Evolutionary conservation across 2,329 filamentous ascomycete genomes (phyloP).

Genomic region (Clarireedia homoeocarpa): DNA sequence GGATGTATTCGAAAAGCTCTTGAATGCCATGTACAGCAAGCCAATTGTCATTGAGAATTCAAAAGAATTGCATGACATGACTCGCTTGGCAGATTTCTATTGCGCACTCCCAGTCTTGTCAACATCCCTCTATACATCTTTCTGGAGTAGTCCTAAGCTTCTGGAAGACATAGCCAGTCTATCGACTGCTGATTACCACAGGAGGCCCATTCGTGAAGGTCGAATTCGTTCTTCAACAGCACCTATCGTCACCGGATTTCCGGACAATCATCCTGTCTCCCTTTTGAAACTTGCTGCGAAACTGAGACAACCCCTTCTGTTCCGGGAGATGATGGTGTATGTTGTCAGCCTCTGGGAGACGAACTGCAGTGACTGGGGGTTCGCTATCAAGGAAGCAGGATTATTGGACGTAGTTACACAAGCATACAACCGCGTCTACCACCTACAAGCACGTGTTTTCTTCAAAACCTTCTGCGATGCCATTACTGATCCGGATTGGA

Average conservation of each 20-base stretch:
- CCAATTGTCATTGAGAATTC: constrained; percentile 6
- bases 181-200: neutral
- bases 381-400: neutral
- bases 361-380: neutral
- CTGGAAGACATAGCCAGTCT: neutral
- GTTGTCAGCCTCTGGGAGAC: neutral
- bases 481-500: neutral
- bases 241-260: neutral
- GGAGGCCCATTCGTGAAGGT: neutral
- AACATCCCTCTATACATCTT: neutral
- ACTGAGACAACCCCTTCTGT: neutral
- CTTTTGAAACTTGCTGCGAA: neutral
- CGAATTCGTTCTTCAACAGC: neutral
- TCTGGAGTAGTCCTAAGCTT: neutral
- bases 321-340: neutral
- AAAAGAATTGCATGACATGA: constrained; percentile 3
- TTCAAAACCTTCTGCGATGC: neutral
- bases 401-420: neutral
- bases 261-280: neutral
- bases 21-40: constrained; percentile 14
- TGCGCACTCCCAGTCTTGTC: constrained; percentile 8
- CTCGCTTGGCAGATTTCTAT: constrained; percentile 12
- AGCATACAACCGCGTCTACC: neutral
- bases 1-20: constrained; percentile 9
- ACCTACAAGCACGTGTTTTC: neutral